Conservation (phyloP, 129 eudicot species). For the Centrapalus pauciflorus region DNA sequence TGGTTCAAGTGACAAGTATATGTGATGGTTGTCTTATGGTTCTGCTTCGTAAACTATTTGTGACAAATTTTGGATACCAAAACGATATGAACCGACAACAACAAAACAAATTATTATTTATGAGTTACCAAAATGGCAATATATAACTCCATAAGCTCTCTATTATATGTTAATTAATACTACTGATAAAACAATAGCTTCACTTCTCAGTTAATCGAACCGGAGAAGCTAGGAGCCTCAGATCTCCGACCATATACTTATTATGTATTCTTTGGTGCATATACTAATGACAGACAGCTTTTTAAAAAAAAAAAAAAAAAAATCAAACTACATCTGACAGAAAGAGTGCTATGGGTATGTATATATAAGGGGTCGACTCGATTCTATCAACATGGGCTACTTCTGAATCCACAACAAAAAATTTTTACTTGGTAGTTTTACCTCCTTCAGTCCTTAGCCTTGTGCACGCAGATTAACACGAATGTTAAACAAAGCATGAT, state of each 20-base stretch:
- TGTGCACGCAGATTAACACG: slow-evolving; percentile 11
- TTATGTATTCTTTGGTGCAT: slow-evolving; percentile 1
- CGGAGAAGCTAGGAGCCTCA: background rate
- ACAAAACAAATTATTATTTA: background rate
- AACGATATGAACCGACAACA: background rate
- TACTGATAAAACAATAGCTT: slow-evolving; percentile 4
- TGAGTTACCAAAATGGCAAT: too few relatives aligned
- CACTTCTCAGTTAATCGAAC: background rate
- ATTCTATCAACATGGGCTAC: slow-evolving; percentile 21
- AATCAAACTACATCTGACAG: slow-evolving; percentile 6
- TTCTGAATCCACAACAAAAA: slow-evolving; percentile 18
- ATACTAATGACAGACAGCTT: slow-evolving; percentile 16
- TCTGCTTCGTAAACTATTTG: too few relatives aligned
- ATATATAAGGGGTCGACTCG: background rate
- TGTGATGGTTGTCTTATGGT: too few relatives aligned
- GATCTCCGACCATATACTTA: slow-evolving; percentile 13
- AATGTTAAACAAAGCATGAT: background rate
- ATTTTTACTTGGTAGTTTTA: background rate
- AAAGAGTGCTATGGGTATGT: background rate
- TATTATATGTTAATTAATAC: slow-evolving; percentile 3
- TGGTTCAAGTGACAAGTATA: too few relatives aligned
- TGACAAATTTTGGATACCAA: background rate
- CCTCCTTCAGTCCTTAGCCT: slow-evolving; percentile 18
- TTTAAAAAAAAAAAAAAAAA: too few relatives aligned
- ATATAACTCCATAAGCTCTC: slow-evolving; percentile 8